Percentiles rank a stretch among this genome's conserved stretches.
Evolutionary conservation across 148 eudicot species (phyloP).

Genomic region (Diospyros kaki): DNA sequence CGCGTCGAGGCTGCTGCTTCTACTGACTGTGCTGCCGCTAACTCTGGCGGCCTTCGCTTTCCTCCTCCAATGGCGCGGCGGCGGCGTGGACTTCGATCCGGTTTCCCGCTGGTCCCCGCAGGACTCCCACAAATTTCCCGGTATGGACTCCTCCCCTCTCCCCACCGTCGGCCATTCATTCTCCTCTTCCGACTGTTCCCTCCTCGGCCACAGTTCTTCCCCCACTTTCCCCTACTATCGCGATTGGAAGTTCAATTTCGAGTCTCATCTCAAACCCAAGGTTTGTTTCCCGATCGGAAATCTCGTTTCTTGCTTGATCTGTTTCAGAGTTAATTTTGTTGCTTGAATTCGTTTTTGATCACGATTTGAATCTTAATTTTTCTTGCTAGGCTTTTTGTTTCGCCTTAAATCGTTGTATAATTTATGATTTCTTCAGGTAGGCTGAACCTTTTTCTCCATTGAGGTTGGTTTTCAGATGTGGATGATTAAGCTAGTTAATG

Average conservation of each 20-base stretch:
- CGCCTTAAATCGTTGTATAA: no score
- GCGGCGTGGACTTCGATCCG: constrained; percentile 65
- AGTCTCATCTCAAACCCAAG: constrained; percentile 80
- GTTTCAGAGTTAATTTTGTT: not conserved
- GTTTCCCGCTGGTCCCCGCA: constrained; percentile 68
- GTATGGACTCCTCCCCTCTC: constrained; percentile 68
- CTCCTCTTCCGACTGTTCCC: constrained; percentile 47
- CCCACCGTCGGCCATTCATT: constrained; percentile 25
- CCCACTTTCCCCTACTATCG: constrained; percentile 60
- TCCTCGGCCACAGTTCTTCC: constrained; percentile 36
- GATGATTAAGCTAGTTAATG: no score
- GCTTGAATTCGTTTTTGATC: no score
- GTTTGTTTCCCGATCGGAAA: constrained; percentile 21
- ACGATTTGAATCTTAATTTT: no score
- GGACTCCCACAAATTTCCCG: constrained; percentile 55
- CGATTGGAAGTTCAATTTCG: constrained; percentile 66
- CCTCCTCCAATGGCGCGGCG: constrained; percentile 89
- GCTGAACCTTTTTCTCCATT: no score
- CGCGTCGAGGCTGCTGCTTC: constrained; percentile 61
- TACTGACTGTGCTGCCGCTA: constrained; percentile 71
- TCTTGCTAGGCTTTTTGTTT: no score
- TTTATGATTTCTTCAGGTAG: no score
- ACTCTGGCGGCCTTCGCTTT: constrained; percentile 84
- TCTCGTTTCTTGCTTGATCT: constrained; percentile 19
- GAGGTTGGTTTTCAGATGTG: no score